Percentiles rank a stretch among this genome's conserved stretches.
These are phyloP conservation scores for Amphirosellinia nigrospora DNA, from an alignment of 495 filamentous ascomycete species.

Conservation along the genomic window DNA sequence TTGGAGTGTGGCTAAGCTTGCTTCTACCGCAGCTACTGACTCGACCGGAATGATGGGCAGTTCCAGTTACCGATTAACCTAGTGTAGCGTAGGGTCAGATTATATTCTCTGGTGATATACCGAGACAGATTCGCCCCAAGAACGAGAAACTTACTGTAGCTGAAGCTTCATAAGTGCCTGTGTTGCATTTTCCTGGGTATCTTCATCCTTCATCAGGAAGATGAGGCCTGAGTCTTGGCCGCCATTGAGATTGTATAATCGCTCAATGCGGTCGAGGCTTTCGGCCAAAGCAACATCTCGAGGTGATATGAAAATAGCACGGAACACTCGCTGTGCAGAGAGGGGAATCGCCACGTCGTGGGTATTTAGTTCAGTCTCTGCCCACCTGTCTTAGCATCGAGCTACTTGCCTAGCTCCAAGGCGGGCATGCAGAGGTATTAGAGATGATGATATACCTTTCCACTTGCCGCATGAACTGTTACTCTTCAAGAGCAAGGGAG, in stretches of 20 bases:
- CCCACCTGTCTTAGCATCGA: conserved; percentile 15
- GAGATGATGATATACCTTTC: conserved; percentile 50
- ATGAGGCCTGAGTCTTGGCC: conserved; percentile 54
- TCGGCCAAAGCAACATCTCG: conserved; percentile 44
- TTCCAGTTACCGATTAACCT: conserved; percentile 36
- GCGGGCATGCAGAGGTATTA: not conserved
- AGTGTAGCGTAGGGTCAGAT: conserved; percentile 25
- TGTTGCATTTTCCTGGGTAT: conserved; percentile 37
- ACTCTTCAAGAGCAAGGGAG: conserved; percentile 50
- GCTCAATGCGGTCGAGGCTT: conserved; percentile 50
- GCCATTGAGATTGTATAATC: conserved; percentile 52
- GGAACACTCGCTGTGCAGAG: conserved; percentile 40
- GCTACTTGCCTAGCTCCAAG: not conserved
- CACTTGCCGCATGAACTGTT: conserved; percentile 42
- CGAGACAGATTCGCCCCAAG: not conserved
- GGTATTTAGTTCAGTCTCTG: conserved; percentile 57
- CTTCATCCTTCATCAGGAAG: conserved; percentile 54
- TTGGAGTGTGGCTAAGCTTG: conserved; percentile 39
- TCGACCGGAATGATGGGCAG: conserved; percentile 46
- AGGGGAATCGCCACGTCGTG: conserved; percentile 62
- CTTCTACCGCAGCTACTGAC: conserved; percentile 34
- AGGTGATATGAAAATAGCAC: conserved; percentile 61
- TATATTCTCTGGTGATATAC: not conserved
- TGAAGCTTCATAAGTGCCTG: conserved; percentile 51
- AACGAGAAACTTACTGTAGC: conserved; percentile 39